Evolutionary conservation across 768 basidiomycete species (phyloP).

Genomic region (Boletus huronensis): DNA sequence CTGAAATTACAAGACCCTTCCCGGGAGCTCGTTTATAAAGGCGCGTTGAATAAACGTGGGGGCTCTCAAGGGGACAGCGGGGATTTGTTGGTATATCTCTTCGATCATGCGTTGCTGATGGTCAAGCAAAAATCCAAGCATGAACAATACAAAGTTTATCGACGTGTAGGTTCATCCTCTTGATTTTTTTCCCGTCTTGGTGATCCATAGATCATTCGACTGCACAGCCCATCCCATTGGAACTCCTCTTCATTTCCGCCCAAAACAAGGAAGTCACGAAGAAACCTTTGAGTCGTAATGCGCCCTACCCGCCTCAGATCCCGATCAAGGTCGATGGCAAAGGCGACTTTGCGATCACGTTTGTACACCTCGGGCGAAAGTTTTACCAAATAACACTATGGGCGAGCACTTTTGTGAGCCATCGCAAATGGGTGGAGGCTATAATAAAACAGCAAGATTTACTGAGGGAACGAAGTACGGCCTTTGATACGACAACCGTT

Average conservation of each 20-base stretch:
- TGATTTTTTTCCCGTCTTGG: neutral
- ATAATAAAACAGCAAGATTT: conserved; percentile 87
- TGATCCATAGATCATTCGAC: conserved; percentile 1
- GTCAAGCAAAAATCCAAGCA: conserved; percentile 92
- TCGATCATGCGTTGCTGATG: conserved; percentile 95
- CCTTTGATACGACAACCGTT: conserved; percentile 82
- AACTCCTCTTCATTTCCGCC: conserved; percentile 79
- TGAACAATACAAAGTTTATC: conserved; percentile 90
- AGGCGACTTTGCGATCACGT: conserved; percentile 88
- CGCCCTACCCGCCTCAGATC: conserved; percentile 45
- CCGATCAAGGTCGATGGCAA: conserved; percentile 60
- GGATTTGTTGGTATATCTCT: conserved; percentile 90
- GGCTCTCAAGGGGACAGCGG: conserved; percentile 72
- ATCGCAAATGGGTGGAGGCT: conserved; percentile 92
- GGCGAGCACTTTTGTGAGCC: conserved; percentile 78
- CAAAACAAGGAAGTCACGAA: conserved; percentile 47
- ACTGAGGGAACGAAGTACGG: conserved; percentile 77
- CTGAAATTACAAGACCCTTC: conserved; percentile 82
- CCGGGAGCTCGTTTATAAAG: conserved; percentile 90
- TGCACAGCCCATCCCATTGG: conserved; percentile 88
- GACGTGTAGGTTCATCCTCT: conserved; percentile 59
- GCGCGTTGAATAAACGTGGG: conserved; percentile 80
- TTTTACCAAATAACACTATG: conserved; percentile 90
- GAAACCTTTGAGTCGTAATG: conserved; percentile 37
- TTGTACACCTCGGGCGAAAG: conserved; percentile 90